Percentiles rank a stretch among this genome's conserved stretches.
phyloP scores from a whole-genome alignment of 1,284 basidiomycete genomes.

The Cryptococcus sp. region DNA sequence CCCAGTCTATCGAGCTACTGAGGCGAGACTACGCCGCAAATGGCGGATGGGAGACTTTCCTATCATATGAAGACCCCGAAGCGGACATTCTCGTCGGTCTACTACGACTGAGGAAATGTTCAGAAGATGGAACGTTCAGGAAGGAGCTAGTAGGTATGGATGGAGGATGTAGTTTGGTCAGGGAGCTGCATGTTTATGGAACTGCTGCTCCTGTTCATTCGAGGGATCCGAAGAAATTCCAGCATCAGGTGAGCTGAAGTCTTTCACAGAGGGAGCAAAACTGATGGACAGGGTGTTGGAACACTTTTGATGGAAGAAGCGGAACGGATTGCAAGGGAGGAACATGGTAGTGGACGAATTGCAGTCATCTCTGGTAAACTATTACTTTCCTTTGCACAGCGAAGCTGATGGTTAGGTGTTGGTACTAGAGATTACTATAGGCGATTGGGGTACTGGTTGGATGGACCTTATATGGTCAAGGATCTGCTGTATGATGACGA shows the following conservation, averaged over 20 bases:
- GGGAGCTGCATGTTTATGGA: slow-evolving; percentile 98
- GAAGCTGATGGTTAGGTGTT: slow-evolving; percentile 56
- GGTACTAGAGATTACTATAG: slow-evolving; percentile 94
- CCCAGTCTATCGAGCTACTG: slow-evolving; percentile 94
- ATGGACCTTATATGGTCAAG: slow-evolving; percentile 98
- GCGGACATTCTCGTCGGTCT: slow-evolving; percentile 94
- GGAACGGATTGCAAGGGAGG: slow-evolving; percentile 94
- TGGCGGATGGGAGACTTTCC: slow-evolving; percentile 98
- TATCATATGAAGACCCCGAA: slow-evolving; percentile 97
- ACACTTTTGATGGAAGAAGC: slow-evolving; percentile 99
- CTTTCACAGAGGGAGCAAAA: not conserved
- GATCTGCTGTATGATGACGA: slow-evolving; percentile 37
- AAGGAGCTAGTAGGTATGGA: slow-evolving; percentile 78
- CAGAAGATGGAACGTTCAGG: slow-evolving; percentile 91
- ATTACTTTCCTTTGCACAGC: not conserved
- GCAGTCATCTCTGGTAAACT: slow-evolving; percentile 86
- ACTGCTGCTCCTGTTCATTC: slow-evolving; percentile 97
- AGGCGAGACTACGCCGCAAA: slow-evolving; percentile 95
- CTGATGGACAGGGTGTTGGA: slow-evolving; percentile 71
- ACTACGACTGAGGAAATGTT: slow-evolving; percentile 88
- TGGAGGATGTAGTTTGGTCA: slow-evolving; percentile 85
- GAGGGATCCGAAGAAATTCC: slow-evolving; percentile 96
- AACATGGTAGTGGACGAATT: slow-evolving; percentile 78
- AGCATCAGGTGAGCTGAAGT: slow-evolving; percentile 61
- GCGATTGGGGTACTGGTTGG: slow-evolving; percentile 85